Evolutionary conservation across 108 stramenopile species (phyloP).

Genomic region (Nannochloropsis oceanica): DNA sequence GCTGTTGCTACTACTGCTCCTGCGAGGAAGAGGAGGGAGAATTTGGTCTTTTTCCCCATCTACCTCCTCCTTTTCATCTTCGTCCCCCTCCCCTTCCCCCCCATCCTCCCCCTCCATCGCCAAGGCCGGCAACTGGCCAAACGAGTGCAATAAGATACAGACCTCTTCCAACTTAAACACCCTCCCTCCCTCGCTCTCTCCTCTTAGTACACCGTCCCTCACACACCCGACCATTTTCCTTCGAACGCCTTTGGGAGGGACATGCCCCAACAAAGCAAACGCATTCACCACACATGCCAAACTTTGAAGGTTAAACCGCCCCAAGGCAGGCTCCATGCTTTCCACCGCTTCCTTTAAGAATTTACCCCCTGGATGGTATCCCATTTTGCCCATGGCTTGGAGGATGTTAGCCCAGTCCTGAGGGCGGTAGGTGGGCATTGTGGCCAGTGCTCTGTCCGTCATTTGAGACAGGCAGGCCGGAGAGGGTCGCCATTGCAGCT

Average conservation of each 20-base stretch:
- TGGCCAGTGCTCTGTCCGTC: neutral
- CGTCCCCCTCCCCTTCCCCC: neutral
- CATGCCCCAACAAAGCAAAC: neutral
- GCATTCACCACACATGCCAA: neutral
- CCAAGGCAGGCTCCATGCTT: neutral
- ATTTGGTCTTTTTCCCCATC: neutral
- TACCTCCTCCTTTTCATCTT: neutral
- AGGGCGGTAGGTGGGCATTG: neutral
- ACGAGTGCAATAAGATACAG: neutral
- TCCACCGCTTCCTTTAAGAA: neutral
- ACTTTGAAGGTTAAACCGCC: neutral
- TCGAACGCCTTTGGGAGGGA: neutral
- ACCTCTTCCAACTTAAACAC: neutral
- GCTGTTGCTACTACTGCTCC: neutral
- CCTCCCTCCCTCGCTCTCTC: too few species aligned
- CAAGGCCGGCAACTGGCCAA: neutral
- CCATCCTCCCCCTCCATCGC: neutral
- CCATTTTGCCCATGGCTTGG: neutral
- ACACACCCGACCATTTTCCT: neutral
- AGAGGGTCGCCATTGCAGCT: neutral
- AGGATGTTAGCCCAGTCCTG: neutral
- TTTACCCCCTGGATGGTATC: neutral
- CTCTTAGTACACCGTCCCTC: neutral
- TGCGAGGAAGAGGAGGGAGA: neutral
- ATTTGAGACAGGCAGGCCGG: neutral